Evolutionary conservation across 495 filamentous ascomycete genomes (phyloP), one percentile per base, ranked within the genome.

Genomic region (Baudoinia panamericana): DNA sequence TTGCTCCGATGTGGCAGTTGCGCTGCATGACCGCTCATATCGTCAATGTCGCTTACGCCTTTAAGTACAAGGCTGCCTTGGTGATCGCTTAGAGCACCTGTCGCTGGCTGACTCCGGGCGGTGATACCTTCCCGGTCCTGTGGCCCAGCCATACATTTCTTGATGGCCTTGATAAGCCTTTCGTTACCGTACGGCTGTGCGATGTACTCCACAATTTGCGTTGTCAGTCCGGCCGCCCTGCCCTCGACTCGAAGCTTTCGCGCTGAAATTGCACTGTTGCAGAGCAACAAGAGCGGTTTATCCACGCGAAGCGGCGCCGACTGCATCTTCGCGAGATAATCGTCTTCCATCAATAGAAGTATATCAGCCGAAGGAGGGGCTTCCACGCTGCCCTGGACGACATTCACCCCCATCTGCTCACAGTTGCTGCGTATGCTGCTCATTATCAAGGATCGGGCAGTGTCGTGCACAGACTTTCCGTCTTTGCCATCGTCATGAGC

Each of bases 401-500:
- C 15, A 5, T 21, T n/a, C 1, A 31, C 9, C 9, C 19, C 26
- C n/a, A 37, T 24, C 13, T 45, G 34, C 9, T 30, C 12, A 18
- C 42, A 38, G 30, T 28, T 30, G 6, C 10, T 11, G 16, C 19
- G 5, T 13, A 32, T 6, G 29, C 16, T 39, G 11, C 18, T 2
- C 13, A 16, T 13, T 25, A 46, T 16, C 9, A 43, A n/a, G 22
- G 37, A 13, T 9, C 12, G n/a, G n/a, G 26, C 11, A 28, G 13
- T 22, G 18, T 42, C n/a, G 1, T 42, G 30, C 13, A 20, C 5
- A 45, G 36, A 36, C 24, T 5, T n/a, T n/a, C n/a, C n/a, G n/a
- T n/a, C n/a, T n/a, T n/a, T n/a, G n/a, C n/a, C n/a, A n/a, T n/a
- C 6, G 50, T 29, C 25, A 36, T 41, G 23, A 57, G 11, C 15